A percentile compares a stretch with the other conserved stretches of the same genome.
These are phyloP conservation scores for Tripidium arundinaceum DNA, from an alignment of 202 grass and related monocot species.

Conservation along the genomic window DNA sequence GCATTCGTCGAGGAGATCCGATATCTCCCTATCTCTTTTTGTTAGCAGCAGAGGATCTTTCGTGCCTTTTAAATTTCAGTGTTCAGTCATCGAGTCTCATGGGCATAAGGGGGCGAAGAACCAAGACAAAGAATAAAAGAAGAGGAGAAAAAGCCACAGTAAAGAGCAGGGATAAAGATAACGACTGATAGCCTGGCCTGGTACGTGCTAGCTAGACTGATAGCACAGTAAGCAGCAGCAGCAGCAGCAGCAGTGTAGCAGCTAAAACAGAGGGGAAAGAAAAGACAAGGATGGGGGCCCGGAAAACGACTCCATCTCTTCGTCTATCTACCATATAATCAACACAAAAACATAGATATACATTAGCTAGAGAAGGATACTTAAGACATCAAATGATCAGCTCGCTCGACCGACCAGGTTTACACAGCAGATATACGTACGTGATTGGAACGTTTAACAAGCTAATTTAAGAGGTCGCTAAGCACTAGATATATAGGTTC, in stretches of 20 bases:
- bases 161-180: not conserved
- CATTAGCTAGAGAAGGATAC: not conserved
- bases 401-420: not conserved
- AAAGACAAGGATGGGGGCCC: not conserved
- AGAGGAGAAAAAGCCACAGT: not conserved
- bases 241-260: not conserved
- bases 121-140: slow-evolving; percentile 4
- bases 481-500: slow-evolving; percentile 35
- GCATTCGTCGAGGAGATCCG: too few relatives aligned
- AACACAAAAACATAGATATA: not conserved
- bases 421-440: not conserved
- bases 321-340: too few relatives aligned
- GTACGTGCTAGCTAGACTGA: not conserved
- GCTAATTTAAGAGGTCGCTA: not conserved
- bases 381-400: not conserved
- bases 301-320: too few relatives aligned
- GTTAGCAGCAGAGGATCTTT: too few relatives aligned
- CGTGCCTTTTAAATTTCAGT: too few relatives aligned
- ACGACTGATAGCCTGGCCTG: not conserved
- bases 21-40: too few relatives aligned
- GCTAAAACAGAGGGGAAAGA: not conserved
- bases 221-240: not conserved
- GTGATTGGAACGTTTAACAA: slow-evolving; percentile 2
- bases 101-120: slow-evolving; percentile 1
- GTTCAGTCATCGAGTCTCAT: too few relatives aligned